phyloP scores from a whole-genome alignment of 495 filamentous ascomycete species.

The Podospora conica region DNA sequence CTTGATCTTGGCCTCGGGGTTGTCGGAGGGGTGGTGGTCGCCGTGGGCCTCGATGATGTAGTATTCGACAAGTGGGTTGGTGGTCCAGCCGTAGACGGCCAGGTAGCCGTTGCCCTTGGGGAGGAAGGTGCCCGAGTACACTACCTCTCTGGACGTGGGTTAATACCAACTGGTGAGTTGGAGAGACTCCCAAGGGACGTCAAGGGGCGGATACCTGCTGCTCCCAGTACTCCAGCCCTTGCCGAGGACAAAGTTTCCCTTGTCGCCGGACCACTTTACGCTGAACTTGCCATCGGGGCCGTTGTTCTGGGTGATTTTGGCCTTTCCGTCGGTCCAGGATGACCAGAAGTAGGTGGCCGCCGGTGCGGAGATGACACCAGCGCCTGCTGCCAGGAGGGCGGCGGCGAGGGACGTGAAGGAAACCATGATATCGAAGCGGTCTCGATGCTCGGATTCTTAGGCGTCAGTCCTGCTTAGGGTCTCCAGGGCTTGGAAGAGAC shows the following conservation, averaged over 20 bases:
- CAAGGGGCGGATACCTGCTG: conserved; percentile 7
- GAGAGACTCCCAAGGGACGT: too few relatives aligned
- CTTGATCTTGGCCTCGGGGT: conserved; percentile 34
- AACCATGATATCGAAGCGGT: background rate
- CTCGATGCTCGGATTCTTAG: background rate
- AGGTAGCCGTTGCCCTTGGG: conserved; percentile 28
- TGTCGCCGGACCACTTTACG: conserved; percentile 49
- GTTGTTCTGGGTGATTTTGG: conserved; percentile 54
- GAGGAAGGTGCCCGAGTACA: conserved; percentile 19
- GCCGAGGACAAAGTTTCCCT: conserved; percentile 59
- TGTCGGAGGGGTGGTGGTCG: conserved; percentile 46
- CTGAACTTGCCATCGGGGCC: conserved; percentile 50
- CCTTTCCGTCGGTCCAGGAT: conserved; percentile 59
- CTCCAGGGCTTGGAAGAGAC: background rate
- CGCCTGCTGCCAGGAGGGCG: background rate
- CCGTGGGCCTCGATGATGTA: conserved; percentile 59
- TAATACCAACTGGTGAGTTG: too few relatives aligned
- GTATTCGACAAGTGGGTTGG: conserved; percentile 56
- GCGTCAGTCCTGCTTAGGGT: background rate
- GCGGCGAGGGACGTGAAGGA: background rate
- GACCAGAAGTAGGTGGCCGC: conserved; percentile 52
- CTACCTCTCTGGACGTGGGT: conserved; percentile 11
- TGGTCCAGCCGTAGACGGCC: conserved; percentile 56
- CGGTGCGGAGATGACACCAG: conserved; percentile 1
- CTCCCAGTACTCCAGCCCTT: conserved; percentile 57